Evolutionary conservation across 352 stramenopile species (phyloP).

Genomic region (Phytophthora tubulina): DNA sequence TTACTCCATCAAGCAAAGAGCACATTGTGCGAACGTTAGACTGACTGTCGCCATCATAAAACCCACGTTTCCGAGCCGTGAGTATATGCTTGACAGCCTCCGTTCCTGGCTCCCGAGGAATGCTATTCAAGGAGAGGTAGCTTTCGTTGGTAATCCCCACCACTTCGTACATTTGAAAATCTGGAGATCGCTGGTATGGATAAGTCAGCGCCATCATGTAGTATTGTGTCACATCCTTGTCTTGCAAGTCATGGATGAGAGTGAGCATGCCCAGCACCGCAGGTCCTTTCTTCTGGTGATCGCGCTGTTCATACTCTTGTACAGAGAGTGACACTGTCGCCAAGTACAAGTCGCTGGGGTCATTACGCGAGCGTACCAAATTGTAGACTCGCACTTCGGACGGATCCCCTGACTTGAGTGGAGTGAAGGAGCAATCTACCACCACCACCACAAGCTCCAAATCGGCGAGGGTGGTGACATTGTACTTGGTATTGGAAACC

Average conservation of each 20-base stretch:
- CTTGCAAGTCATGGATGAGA: conserved; percentile 38
- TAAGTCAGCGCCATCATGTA: conserved; percentile 41
- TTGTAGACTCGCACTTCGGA: conserved; percentile 37
- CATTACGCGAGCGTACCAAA: conserved; percentile 28
- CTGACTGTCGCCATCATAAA: conserved; percentile 43
- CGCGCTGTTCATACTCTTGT: conserved; percentile 39
- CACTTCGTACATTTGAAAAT: conserved; percentile 42
- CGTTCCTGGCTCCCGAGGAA: conserved; percentile 8
- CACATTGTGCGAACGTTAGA: conserved; percentile 38
- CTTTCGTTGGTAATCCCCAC: conserved; percentile 27
- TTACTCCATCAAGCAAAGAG: conserved; percentile 19
- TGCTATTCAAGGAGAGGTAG: conserved; percentile 26
- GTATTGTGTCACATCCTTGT: conserved; percentile 26
- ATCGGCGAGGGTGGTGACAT: conserved; percentile 37
- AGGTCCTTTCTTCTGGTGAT: conserved; percentile 27
- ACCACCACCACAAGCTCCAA: conserved; percentile 49
- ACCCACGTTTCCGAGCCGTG: conserved; percentile 39
- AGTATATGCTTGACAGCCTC: conserved; percentile 42
- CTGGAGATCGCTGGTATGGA: conserved; percentile 35
- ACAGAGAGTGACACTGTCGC: conserved; percentile 39
- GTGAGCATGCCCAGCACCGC: conserved; percentile 37
- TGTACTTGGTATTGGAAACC: conserved; percentile 41
- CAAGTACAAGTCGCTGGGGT: conserved; percentile 28
- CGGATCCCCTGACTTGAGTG: conserved; percentile 23
- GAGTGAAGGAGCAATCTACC: conserved; percentile 47